Conservation (phyloP, 1,139 yeast species). For the Candida neerlandica region DNA sequence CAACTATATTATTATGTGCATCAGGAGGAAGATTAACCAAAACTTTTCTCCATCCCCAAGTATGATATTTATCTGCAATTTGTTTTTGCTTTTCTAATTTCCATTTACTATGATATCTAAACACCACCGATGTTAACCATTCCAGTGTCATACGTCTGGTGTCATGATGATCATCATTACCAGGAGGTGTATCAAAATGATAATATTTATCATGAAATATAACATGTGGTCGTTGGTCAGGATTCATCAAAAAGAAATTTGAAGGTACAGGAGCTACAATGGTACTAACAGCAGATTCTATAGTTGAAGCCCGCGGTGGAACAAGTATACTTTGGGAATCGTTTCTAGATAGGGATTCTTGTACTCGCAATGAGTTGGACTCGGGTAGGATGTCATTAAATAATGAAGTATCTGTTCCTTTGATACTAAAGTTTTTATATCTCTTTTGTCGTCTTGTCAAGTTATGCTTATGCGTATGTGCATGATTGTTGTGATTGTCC, state of each 20-base stretch:
- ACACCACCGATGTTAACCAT: constrained; percentile 14
- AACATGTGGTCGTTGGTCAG: constrained; percentile 50
- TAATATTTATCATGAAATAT: constrained; percentile 84
- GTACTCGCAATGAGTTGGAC: not conserved
- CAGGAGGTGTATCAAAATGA: constrained; percentile 64
- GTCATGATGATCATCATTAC: constrained; percentile 3
- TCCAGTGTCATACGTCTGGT: constrained; percentile 13
- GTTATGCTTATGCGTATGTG: constrained; percentile 15
- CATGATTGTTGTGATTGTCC: not conserved
- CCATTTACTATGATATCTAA: constrained; percentile 25
- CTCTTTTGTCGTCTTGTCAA: constrained; percentile 24
- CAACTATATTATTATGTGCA: constrained; percentile 93
- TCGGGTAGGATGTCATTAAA: constrained; percentile 17
- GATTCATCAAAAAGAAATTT: constrained; percentile 33
- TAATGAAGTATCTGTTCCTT: constrained; percentile 22
- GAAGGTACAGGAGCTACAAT: constrained; percentile 49
- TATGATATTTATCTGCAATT: constrained; percentile 87
- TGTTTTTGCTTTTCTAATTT: constrained; percentile 63
- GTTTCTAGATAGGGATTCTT: not conserved
- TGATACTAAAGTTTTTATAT: constrained; percentile 29
- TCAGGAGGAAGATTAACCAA: constrained; percentile 86
- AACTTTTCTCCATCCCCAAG: constrained; percentile 87
- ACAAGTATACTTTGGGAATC: constrained; percentile 23
- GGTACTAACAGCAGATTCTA: constrained; percentile 46
- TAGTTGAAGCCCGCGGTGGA: constrained; percentile 49